phyloP scores from a whole-genome alignment of 2,329 filamentous ascomycete genomes.

The Cryphonectria naterciae region DNA sequence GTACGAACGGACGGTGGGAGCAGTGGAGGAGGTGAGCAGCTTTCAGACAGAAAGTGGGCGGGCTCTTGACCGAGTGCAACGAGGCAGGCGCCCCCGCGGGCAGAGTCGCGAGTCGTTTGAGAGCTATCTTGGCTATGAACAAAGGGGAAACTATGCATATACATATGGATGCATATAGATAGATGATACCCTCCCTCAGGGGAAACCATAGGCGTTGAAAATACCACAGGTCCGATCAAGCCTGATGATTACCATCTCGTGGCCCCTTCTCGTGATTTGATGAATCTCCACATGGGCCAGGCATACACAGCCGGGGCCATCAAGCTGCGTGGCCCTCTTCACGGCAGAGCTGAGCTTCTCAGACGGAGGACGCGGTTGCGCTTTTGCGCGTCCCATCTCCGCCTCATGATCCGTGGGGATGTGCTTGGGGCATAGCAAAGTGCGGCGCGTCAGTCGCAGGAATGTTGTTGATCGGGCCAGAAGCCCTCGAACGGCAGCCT shows the following conservation, averaged over 20 bases:
- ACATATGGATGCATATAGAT: background rate
- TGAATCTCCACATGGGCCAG: background rate
- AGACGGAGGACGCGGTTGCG: background rate
- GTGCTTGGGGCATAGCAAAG: background rate
- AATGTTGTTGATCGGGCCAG: background rate
- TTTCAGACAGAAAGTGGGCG: background rate
- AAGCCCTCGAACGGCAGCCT: slow-evolving; percentile 8
- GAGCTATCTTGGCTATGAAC: background rate
- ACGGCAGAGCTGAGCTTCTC: background rate
- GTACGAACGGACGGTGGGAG: background rate
- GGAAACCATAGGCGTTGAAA: slow-evolving; percentile 16
- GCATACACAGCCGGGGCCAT: background rate
- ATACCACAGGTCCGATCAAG: background rate
- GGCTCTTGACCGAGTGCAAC: background rate
- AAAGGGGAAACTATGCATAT: background rate
- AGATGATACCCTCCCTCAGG: slow-evolving; percentile 30
- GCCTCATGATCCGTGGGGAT: background rate
- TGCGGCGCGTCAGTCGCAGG: background rate
- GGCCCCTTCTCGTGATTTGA: background rate
- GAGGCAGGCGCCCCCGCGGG: background rate
- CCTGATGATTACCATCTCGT: background rate
- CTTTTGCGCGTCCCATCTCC: background rate
- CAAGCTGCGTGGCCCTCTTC: background rate
- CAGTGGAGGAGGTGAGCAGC: background rate
- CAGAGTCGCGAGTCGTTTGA: background rate